Percentiles rank a stretch among this genome's conserved stretches.
These are phyloP conservation scores for Tetrapisispora pingtungensis DNA, from an alignment of 805 yeast species.

Conservation along the genomic window DNA sequence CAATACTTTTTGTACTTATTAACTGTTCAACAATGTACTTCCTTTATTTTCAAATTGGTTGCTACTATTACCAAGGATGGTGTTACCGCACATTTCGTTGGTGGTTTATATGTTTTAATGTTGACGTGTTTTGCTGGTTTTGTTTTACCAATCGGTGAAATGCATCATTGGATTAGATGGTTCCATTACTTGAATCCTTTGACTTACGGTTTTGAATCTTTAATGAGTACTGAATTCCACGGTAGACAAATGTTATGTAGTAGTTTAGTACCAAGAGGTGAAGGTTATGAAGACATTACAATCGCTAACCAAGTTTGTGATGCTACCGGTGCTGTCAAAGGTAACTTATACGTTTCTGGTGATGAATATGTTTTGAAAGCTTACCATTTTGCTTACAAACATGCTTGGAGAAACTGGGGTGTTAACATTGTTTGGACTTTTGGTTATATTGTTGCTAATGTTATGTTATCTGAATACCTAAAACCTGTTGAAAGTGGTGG, in stretches of 20 bases:
- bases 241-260: conserved; percentile 44
- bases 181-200: conserved; percentile 41
- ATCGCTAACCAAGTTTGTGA: conserved; percentile 39
- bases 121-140: conserved; percentile 50
- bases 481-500: conserved; percentile 32
- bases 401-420: conserved; percentile 58
- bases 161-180: conserved; percentile 60
- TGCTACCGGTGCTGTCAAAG: conserved; percentile 41
- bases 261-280: conserved; percentile 42
- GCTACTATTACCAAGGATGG: conserved; percentile 45
- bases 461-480: conserved; percentile 30
- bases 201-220: conserved; percentile 40
- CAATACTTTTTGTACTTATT: conserved; percentile 37
- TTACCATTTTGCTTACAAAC: conserved; percentile 35
- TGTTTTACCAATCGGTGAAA: conserved; percentile 35
- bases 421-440: conserved; percentile 40
- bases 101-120: conserved; percentile 45
- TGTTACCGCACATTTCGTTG: conserved; percentile 46
- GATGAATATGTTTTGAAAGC: conserved; percentile 33
- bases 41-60: conserved; percentile 42
- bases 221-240: conserved; percentile 49
- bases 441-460: conserved; percentile 28
- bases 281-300: conserved; percentile 38
- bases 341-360: conserved; percentile 40
- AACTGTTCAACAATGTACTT: conserved; percentile 42